phyloP scores from a whole-genome alignment of 768 basidiomycete species.

The Mycena leptocephala region DNA sequence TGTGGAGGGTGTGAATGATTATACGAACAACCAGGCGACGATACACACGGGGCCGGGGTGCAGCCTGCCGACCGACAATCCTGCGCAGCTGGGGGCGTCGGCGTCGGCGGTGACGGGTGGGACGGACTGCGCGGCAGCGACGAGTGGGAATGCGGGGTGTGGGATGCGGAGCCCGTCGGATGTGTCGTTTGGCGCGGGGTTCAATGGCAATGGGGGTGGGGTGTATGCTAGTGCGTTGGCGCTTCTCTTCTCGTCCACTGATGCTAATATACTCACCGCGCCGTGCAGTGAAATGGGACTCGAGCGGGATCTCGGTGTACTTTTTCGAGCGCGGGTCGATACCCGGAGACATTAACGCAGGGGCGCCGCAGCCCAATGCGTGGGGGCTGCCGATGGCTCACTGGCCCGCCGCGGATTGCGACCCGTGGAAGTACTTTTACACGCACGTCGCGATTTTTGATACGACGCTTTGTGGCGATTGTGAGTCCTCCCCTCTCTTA shows the following conservation, averaged over 20 bases:
- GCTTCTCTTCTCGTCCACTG: too few species aligned
- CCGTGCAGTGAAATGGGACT: constrained; percentile 85
- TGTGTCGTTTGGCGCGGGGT: constrained; percentile 87
- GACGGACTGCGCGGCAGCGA: constrained; percentile 79
- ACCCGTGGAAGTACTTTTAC: constrained; percentile 86
- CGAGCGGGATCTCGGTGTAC: constrained; percentile 82
- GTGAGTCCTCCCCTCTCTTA: constrained; percentile 44
- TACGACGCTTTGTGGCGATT: constrained; percentile 91
- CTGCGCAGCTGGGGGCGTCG: constrained; percentile 67
- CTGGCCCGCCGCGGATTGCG: constrained; percentile 84
- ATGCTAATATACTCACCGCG: too few species aligned
- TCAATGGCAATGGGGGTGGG: constrained; percentile 90
- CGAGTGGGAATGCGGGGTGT: constrained; percentile 87
- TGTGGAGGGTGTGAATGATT: constrained; percentile 83
- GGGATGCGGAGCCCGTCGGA: constrained; percentile 75
- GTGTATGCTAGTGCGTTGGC: constrained; percentile 87
- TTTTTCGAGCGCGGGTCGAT: constrained; percentile 86
- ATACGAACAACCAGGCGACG: constrained; percentile 87
- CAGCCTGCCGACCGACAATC: constrained; percentile 65
- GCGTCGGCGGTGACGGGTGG: constrained; percentile 75
- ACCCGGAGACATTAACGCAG: constrained; percentile 84
- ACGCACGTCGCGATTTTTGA: constrained; percentile 87
- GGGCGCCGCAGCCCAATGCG: constrained; percentile 77
- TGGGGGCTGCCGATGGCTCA: constrained; percentile 88
- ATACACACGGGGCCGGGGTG: constrained; percentile 87